Base-by-base conservation (phyloP, 2,329 filamentous ascomycete genomes). In the Eurotiales sp. region DNA sequence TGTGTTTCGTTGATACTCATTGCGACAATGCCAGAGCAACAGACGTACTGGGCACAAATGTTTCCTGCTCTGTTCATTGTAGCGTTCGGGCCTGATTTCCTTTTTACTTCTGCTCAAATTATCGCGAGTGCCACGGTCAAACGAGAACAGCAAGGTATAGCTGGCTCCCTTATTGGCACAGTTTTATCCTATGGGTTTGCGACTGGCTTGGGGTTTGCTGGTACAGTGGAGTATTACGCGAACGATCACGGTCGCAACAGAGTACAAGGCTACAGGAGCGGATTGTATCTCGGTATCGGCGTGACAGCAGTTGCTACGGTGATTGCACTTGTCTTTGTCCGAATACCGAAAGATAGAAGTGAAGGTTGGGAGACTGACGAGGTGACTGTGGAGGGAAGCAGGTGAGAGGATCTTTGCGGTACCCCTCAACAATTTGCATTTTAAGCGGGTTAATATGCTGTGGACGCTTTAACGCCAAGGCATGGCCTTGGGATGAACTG, bases 81-180 rank as follows among this genome's bases (percentile, higher is more conserved):
- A n/a, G 53, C 61, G 0, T 68, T 69, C 56, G 76, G 73, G 27
- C 75, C 76, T 0, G 78, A 81, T 53, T 71, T 80, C 3, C 68
- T 78, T 4, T 79, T 73, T 45, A 73, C 76, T 0, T 75, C 75
- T 0, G 76, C 76, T 0, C 76, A 80, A 53, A 76, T 81, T 3
- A 78, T 81, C 46, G 75, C 77, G 0, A 80, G 77, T 48, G 78
- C 80, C 50, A 71, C 70, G 1, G 77, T 81, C 22, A 65, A 59
- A 2, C 65, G 69, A 2, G 66, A 70, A 4, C 68, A 81, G 17
- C 77, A 81, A 46, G 78, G 78, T 0, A 66, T 80, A 2, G 78
- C 77, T 0, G 74, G 72, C 0, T 75, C 70, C n/a, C 60, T 81
- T 2, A 71, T 81, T 6, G 76, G 77, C 1, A 73, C 71, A 0